A percentile compares a stretch with the other conserved stretches of the same genome.
Conservation (phyloP, 495 filamentous ascomycete species). For the Annulohypoxylon moriforme region DNA sequence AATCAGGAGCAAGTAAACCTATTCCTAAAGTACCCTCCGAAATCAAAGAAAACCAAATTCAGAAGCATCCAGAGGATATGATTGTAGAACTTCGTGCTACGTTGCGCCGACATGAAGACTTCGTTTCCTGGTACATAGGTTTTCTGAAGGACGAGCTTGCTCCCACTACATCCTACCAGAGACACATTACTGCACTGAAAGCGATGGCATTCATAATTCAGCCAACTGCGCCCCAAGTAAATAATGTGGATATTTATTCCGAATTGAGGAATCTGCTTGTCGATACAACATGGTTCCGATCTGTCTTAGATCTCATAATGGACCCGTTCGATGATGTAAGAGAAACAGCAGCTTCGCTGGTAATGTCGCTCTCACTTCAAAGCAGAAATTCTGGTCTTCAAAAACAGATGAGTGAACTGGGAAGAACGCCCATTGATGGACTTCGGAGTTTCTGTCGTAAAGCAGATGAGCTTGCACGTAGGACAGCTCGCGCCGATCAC, state of each 20-base stretch:
- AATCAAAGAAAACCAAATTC: constrained; percentile 24
- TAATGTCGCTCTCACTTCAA: constrained; percentile 59
- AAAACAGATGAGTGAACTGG: constrained; percentile 20
- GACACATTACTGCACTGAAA: constrained; percentile 83
- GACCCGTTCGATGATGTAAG: constrained; percentile 96
- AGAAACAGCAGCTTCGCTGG: constrained; percentile 67
- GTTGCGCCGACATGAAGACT: constrained; percentile 62
- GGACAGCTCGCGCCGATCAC: constrained; percentile 83
- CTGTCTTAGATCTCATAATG: constrained; percentile 79
- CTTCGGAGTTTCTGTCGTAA: constrained; percentile 55
- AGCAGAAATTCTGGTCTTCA: constrained; percentile 35
- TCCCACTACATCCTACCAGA: constrained; percentile 83
- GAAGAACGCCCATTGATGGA: constrained; percentile 38
- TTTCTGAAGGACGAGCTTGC: constrained; percentile 79
- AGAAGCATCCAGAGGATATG: constrained; percentile 15
- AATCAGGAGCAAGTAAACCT: constrained; percentile 7
- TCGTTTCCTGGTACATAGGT: constrained; percentile 73
- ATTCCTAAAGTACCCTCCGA: background rate
- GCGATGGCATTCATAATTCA: constrained; percentile 70
- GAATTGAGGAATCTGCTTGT: constrained; percentile 37
- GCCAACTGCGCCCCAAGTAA: constrained; percentile 34
- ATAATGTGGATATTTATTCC: constrained; percentile 13
- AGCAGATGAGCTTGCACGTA: constrained; percentile 67
- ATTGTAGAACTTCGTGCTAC: constrained; percentile 8
- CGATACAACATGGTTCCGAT: constrained; percentile 67